A percentile compares a stretch with the other conserved stretches of the same genome.
These are phyloP conservation scores for Pyrenochaeta sp. DNA, from an alignment of 2,329 filamentous ascomycete genomes.

Conservation along the genomic window DNA sequence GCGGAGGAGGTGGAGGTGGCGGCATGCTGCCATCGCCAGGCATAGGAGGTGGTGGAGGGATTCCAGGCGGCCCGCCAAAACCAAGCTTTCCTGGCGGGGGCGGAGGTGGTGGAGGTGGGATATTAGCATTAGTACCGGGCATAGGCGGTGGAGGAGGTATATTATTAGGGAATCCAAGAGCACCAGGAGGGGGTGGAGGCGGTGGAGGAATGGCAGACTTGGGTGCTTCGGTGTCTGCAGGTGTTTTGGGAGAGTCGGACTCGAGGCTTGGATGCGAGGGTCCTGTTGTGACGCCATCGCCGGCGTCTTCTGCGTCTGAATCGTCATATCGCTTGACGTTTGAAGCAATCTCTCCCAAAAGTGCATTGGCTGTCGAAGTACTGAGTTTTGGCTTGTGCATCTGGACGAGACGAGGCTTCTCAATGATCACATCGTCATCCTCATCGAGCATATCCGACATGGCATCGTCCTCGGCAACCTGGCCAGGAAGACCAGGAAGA, in stretches of 20 bases:
- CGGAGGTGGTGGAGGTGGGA: slow-evolving; percentile 58
- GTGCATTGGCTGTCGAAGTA: slow-evolving; percentile 68
- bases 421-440: slow-evolving; percentile 71
- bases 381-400: slow-evolving; percentile 76
- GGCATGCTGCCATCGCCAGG: slow-evolving; percentile 58
- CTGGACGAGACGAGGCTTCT: slow-evolving; percentile 81
- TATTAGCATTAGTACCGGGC: slow-evolving; percentile 55
- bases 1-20: slow-evolving; percentile 58
- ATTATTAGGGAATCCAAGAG: slow-evolving; percentile 47
- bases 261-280: slow-evolving; percentile 79
- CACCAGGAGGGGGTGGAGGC: slow-evolving; percentile 54
- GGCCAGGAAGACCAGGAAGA: slow-evolving; percentile 41
- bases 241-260: slow-evolving; percentile 72
- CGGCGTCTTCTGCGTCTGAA: slow-evolving; percentile 73
- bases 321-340: slow-evolving; percentile 78
- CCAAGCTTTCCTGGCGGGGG: slow-evolving; percentile 58
- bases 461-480: slow-evolving; percentile 49
- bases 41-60: slow-evolving; percentile 59
- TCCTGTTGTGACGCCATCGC: slow-evolving; percentile 75
- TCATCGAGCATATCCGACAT: slow-evolving; percentile 53
- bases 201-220: slow-evolving; percentile 55
- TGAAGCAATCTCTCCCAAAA: slow-evolving; percentile 76
- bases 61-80: slow-evolving; percentile 47
- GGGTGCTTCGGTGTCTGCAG: slow-evolving; percentile 62
- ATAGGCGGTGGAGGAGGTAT: slow-evolving; percentile 57